These are phyloP conservation scores for Ochetophila trinervis DNA, from an alignment of 306 rosid genomes.

Conservation along the genomic window DNA sequence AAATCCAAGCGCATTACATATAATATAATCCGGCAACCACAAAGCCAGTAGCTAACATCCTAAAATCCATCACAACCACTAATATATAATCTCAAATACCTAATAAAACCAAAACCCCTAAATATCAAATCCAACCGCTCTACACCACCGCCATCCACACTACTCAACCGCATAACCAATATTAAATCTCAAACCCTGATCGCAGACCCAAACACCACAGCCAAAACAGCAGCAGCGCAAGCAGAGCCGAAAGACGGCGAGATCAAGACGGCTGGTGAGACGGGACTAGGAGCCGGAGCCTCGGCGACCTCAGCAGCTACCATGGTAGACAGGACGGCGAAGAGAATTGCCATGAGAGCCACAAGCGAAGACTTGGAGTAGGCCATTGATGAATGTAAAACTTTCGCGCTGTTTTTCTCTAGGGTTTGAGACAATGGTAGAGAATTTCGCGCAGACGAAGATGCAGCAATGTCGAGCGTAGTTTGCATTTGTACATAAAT, in stretches of 20 bases:
- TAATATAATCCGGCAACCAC: slow-evolving; percentile 7
- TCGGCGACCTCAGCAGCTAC: slow-evolving; percentile 48
- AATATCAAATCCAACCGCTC: slow-evolving; percentile 21
- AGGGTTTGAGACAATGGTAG: slow-evolving; percentile 20
- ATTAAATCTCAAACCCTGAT: slow-evolving; percentile 45
- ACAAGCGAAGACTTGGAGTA: slow-evolving; percentile 34
- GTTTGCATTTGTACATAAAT: too few species aligned
- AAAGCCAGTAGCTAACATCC: slow-evolving; percentile 1
- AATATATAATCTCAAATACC: not conserved
- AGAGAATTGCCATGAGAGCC: slow-evolving; percentile 37
- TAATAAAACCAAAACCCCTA: not conserved
- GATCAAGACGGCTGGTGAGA: slow-evolving; percentile 44
- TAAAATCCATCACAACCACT: slow-evolving; percentile 16
- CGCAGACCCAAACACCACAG: slow-evolving; percentile 70
- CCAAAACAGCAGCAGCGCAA: slow-evolving; percentile 35
- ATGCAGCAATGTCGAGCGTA: accelerated
- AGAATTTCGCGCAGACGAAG: not conserved
- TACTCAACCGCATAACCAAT: not conserved
- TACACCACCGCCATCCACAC: slow-evolving; percentile 22
- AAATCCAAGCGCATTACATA: slow-evolving; percentile 17
- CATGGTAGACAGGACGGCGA: slow-evolving; percentile 37
- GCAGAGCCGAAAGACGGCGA: slow-evolving; percentile 57
- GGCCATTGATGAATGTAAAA: slow-evolving; percentile 49
- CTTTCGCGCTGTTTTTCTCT: not conserved
- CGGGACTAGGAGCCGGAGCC: slow-evolving; percentile 77